phyloP scores from a whole-genome alignment of 345 rosid genomes.

The Nasturtium officinale region DNA sequence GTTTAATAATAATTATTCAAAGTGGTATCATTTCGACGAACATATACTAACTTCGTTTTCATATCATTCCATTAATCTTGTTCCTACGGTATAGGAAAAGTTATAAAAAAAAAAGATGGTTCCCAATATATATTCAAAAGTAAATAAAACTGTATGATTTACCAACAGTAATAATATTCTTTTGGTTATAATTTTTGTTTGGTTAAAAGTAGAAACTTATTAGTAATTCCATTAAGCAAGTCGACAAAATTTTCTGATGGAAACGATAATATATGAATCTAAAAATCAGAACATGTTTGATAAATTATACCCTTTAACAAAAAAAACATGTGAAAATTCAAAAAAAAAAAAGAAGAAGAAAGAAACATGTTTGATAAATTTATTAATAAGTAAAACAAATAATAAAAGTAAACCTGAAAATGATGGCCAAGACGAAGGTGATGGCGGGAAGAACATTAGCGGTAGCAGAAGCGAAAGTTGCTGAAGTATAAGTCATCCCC shows the following conservation, averaged over 20 bases:
- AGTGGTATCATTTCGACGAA: slow-evolving; percentile 37
- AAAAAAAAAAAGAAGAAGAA: too few relatives aligned
- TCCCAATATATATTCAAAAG: slow-evolving; percentile 32
- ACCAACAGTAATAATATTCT: not conserved
- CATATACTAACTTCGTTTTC: slow-evolving; percentile 18
- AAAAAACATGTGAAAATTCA: too few relatives aligned
- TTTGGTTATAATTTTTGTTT: not conserved
- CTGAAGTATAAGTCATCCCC: slow-evolving; percentile 93
- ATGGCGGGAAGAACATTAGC: slow-evolving; percentile 77
- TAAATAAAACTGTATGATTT: not conserved
- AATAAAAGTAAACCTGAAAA: slow-evolving; percentile 62
- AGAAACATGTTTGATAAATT: too few relatives aligned
- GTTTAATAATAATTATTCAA: slow-evolving; percentile 24
- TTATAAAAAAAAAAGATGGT: not conserved
- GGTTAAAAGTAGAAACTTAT: not conserved
- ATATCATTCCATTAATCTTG: slow-evolving; percentile 39
- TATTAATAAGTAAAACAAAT: not conserved
- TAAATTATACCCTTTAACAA: not conserved
- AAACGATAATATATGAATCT: not conserved
- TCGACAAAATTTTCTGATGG: slow-evolving; percentile 2
- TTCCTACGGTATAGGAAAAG: slow-evolving; percentile 39
- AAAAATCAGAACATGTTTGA: not conserved
- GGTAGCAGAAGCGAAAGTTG: slow-evolving; percentile 81
- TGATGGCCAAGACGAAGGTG: slow-evolving; percentile 77
- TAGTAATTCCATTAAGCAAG: not conserved